Conservation (phyloP, 139 green algal species). For the Tetradesmus lagerheimii region DNA sequence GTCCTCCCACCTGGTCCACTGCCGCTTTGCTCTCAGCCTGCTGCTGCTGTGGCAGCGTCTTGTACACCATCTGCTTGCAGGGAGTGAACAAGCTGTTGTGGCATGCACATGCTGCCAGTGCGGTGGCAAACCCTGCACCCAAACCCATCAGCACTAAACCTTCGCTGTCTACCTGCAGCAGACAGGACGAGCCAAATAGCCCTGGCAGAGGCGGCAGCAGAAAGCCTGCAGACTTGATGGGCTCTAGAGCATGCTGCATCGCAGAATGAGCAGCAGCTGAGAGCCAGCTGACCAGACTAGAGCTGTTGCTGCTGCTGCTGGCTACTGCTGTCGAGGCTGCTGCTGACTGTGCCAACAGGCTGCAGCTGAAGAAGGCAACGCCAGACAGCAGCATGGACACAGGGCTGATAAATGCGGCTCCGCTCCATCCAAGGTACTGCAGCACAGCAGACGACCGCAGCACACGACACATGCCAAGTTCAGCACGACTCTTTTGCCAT, state of each 20-base stretch:
- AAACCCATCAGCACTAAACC: neutral
- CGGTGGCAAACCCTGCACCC: neutral
- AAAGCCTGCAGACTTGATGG: neutral
- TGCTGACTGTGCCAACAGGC: neutral
- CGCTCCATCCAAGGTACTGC: conserved; percentile 5
- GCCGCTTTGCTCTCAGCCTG: conserved; percentile 1
- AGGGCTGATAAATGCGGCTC: conserved; percentile 18
- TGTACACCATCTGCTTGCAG: conserved; percentile 21
- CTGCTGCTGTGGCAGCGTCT: neutral
- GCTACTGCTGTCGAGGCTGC: neutral
- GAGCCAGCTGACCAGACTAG: neutral
- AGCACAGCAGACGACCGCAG: too few species aligned
- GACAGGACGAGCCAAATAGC: neutral
- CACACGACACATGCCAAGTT: too few species aligned
- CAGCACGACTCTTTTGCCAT: too few species aligned
- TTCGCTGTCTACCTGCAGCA: neutral
- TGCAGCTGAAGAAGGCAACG: neutral
- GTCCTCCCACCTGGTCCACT: conserved; percentile 16
- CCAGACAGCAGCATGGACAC: neutral
- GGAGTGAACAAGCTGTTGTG: conserved; percentile 23
- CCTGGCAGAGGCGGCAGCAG: neutral
- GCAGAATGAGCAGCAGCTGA: neutral
- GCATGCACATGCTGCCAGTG: neutral
- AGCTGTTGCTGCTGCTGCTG: neutral
- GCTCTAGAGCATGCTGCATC: neutral